Percentiles rank a stretch among this genome's conserved stretches.
phyloP scores from a whole-genome alignment of 1,139 yeast species.

The Taphrina sp. region DNA sequence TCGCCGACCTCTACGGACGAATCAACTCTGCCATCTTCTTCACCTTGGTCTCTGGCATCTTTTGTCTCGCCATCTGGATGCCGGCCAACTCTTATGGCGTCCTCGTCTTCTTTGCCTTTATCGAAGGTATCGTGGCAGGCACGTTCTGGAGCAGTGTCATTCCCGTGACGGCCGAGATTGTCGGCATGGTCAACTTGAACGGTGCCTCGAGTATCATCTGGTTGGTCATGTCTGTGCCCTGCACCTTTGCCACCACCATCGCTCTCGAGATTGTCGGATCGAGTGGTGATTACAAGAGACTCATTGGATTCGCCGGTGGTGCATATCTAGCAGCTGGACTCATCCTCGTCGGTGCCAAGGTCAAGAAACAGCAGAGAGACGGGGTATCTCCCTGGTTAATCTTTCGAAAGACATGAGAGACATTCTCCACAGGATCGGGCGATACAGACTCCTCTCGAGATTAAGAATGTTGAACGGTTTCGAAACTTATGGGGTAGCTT shows the following conservation, averaged over 20 bases:
- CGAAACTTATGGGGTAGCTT: too few species aligned
- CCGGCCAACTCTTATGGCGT: slow-evolving; percentile 58
- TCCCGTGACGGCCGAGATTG: slow-evolving; percentile 52
- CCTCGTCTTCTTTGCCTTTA: slow-evolving; percentile 50
- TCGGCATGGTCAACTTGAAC: slow-evolving; percentile 52
- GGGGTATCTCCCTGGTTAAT: too few species aligned
- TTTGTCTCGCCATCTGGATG: slow-evolving; percentile 60
- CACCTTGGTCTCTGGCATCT: slow-evolving; percentile 42
- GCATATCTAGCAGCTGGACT: slow-evolving; percentile 9
- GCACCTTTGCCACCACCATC: slow-evolving; percentile 48
- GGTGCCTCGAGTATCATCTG: slow-evolving; percentile 63
- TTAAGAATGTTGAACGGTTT: too few species aligned
- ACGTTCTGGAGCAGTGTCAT: slow-evolving; percentile 46
- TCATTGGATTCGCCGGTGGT: slow-evolving; percentile 28
- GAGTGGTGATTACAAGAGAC: slow-evolving; percentile 13
- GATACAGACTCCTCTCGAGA: too few species aligned
- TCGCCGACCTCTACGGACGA: slow-evolving; percentile 62
- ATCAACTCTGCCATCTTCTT: slow-evolving; percentile 51
- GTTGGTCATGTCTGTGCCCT: slow-evolving; percentile 50
- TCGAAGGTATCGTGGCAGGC: slow-evolving; percentile 56
- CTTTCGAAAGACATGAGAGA: too few species aligned
- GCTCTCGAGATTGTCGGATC: slow-evolving; percentile 38
- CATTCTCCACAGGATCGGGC: too few species aligned
- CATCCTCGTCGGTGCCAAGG: slow-evolving; percentile 12
- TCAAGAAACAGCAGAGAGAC: slow-evolving; percentile 1